Conservation (phyloP, 2,329 filamentous ascomycete species). For the Exophiala lecanii-corni region DNA sequence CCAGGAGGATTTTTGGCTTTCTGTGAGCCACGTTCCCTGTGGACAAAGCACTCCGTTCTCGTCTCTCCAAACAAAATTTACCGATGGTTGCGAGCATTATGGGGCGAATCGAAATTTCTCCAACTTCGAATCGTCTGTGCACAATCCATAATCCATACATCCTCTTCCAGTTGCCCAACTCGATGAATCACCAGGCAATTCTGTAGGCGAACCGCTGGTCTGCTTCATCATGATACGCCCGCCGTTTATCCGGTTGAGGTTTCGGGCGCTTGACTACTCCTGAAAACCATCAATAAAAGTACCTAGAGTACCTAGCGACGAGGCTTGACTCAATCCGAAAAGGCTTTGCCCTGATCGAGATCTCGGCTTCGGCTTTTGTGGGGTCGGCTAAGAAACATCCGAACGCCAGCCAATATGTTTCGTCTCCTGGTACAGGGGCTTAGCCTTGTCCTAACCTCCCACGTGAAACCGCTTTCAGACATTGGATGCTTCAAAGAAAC, state of each 20-base stretch:
- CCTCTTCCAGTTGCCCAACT: too few relatives aligned
- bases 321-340: too few relatives aligned
- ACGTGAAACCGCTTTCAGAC: constrained; percentile 4
- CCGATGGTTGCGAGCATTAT: too few relatives aligned
- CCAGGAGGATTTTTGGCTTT: too few relatives aligned
- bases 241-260: not conserved
- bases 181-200: not conserved
- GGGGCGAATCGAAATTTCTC: too few relatives aligned
- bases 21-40: too few relatives aligned
- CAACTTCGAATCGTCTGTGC: too few relatives aligned
- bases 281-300: not conserved
- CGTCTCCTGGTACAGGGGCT: constrained; percentile 1
- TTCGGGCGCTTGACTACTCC: not conserved
- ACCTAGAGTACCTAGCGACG: too few relatives aligned
- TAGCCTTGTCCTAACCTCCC: not conserved
- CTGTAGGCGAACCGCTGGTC: not conserved
- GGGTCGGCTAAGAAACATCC: constrained; percentile 3
- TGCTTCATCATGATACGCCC: not conserved
- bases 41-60: too few relatives aligned
- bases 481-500: not conserved
- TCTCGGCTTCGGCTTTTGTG: constrained; percentile 7
- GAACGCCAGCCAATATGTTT: constrained; percentile 1
- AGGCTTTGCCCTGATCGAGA: not conserved
- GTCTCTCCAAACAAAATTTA: too few relatives aligned
- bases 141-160: not conserved